Evolutionary conservation across 441 rosid species (phyloP).

Genomic region (Erysimum pusillum): DNA sequence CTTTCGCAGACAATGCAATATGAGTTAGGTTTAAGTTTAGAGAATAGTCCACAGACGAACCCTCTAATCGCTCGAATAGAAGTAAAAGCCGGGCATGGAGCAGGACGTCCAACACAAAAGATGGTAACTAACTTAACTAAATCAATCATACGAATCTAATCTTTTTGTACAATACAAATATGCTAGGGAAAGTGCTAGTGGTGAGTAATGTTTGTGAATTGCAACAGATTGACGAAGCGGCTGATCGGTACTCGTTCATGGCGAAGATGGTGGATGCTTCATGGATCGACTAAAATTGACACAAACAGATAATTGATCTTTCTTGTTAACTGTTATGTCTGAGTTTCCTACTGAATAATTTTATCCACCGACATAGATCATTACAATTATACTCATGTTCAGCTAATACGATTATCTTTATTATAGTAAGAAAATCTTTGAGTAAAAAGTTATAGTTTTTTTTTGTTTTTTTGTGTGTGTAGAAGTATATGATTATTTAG

Average conservation of each 20-base stretch:
- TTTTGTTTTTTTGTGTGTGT: background rate
- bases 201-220: conserved; percentile 14
- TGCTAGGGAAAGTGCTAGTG: background rate
- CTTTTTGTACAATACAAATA: too few species aligned
- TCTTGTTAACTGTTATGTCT: conserved; percentile 8
- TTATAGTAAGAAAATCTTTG: background rate
- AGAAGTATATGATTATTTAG: too few species aligned
- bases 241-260: conserved; percentile 89
- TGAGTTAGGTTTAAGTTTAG: conserved; percentile 69
- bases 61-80: conserved; percentile 90
- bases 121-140: conserved; percentile 51
- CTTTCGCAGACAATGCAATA: conserved; percentile 83
- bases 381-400: background rate
- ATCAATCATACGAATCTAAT: background rate
- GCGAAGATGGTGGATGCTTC: conserved; percentile 78
- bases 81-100: conserved; percentile 92
- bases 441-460: background rate
- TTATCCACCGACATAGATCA: too few species aligned
- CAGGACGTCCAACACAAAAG: conserved; percentile 90
- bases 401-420: background rate
- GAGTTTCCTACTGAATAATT: background rate
- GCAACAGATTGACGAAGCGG: conserved; percentile 82
- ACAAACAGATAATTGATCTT: background rate
- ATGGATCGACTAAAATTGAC: conserved; percentile 66
- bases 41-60: conserved; percentile 86